These are phyloP conservation scores for Cercospora sesami DNA, from an alignment of 2,329 filamentous ascomycete species.

Conservation along the genomic window DNA sequence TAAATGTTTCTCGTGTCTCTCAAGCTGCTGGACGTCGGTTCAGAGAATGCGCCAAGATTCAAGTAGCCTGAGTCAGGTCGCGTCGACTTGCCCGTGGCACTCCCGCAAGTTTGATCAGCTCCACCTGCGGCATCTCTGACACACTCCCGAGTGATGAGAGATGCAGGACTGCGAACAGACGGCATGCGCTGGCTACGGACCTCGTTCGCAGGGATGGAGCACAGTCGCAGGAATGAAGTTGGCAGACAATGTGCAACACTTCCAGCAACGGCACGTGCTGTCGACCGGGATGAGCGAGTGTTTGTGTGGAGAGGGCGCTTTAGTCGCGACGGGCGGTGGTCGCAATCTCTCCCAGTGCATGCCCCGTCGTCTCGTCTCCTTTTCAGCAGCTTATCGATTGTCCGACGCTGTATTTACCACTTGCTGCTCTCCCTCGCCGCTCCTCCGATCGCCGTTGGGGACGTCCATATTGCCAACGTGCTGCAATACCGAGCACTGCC, in stretches of 20 bases:
- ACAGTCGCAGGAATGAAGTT: background rate
- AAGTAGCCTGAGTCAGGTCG: background rate
- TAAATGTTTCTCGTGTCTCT: background rate
- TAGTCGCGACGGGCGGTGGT: background rate
- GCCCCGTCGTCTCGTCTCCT: constrained; percentile 1
- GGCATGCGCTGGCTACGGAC: background rate
- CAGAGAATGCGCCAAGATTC: background rate
- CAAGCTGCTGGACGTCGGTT: background rate
- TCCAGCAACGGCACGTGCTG: constrained; percentile 1
- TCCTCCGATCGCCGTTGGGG: background rate
- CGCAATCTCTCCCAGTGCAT: background rate
- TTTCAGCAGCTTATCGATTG: constrained; percentile 10
- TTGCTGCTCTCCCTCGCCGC: background rate
- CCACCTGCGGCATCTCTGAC: constrained; percentile 3
- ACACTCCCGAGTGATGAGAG: background rate
- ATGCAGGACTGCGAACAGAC: background rate
- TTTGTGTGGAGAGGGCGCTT: constrained; percentile 2
- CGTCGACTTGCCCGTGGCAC: background rate
- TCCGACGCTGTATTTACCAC: background rate
- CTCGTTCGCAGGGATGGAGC: background rate
- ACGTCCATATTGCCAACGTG: background rate
- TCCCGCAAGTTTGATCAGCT: background rate
- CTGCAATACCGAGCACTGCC: background rate
- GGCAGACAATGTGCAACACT: background rate
- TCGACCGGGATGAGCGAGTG: background rate